phyloP scores from a whole-genome alignment of 2,329 filamentous ascomycete species.

The Raffaelea arxii region DNA sequence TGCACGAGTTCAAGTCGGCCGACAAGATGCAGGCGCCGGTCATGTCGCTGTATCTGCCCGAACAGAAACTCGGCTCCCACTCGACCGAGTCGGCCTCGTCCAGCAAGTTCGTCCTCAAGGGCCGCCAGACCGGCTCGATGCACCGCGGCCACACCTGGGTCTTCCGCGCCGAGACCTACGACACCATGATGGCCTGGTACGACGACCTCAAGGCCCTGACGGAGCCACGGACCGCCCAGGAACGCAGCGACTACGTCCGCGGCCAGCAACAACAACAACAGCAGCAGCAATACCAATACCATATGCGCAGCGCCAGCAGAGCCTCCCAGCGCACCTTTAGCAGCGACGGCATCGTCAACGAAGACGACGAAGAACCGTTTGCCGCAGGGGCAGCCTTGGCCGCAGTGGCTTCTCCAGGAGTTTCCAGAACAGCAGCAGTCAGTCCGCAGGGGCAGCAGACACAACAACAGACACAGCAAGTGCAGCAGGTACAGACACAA shows the following conservation, averaged over 20 bases:
- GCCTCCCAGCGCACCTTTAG: conserved; percentile 52
- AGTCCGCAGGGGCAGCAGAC: too few relatives aligned
- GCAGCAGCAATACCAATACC: too few relatives aligned
- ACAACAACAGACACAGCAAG: neutral
- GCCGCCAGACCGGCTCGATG: conserved; percentile 84
- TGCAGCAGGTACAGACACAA: too few relatives aligned
- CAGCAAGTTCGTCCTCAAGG: conserved; percentile 97
- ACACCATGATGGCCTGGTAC: conserved; percentile 97
- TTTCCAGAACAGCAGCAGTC: neutral
- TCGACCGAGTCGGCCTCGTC: conserved; percentile 74
- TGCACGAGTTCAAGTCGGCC: conserved; percentile 98
- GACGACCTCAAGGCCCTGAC: conserved; percentile 86
- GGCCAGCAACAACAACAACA: too few relatives aligned
- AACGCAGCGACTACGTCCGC: conserved; percentile 78
- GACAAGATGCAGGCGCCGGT: conserved; percentile 85
- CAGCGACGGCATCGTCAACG: conserved; percentile 69
- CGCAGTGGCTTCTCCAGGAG: neutral
- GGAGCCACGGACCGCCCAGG: conserved; percentile 79
- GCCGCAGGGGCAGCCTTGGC: conserved; percentile 17
- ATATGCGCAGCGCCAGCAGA: conserved; percentile 68
- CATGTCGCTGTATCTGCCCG: conserved; percentile 91
- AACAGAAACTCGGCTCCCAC: conserved; percentile 91
- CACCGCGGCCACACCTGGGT: conserved; percentile 73
- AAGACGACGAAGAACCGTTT: conserved; percentile 60
- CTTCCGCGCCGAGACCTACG: conserved; percentile 63